A percentile compares a stretch with the other conserved stretches of the same genome.
Conservation (phyloP, 495 filamentous ascomycete genomes). For the Neurospora africana region DNA sequence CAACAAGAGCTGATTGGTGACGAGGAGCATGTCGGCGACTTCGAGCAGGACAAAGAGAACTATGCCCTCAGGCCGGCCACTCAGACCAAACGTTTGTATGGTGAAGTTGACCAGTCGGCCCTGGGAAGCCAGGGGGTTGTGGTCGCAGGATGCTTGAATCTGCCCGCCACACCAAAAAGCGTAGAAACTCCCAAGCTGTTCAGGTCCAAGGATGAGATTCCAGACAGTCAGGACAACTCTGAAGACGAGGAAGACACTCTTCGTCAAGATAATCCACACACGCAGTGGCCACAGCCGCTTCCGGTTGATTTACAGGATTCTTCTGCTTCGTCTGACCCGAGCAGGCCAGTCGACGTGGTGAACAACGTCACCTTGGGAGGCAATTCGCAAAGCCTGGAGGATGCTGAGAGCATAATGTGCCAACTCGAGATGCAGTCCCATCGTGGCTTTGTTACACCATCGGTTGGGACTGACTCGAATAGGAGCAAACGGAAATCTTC, state of each 20-base stretch:
- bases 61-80: slow-evolving; percentile 25
- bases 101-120: slow-evolving; percentile 65
- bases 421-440: slow-evolving; percentile 34
- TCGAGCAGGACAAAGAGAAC: slow-evolving; percentile 34
- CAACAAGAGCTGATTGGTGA: slow-evolving; percentile 37
- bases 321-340: slow-evolving; percentile 12
- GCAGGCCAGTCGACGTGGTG: slow-evolving; percentile 23
- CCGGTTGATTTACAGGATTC: slow-evolving; percentile 1
- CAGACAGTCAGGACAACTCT: slow-evolving; percentile 20
- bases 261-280: slow-evolving; percentile 10
- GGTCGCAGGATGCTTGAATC: slow-evolving; percentile 31
- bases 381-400: slow-evolving; percentile 34
- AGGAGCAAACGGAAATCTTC: slow-evolving; percentile 37
- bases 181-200: slow-evolving; percentile 24
- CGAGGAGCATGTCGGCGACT: slow-evolving; percentile 18
- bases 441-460: slow-evolving; percentile 10
- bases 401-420: slow-evolving; percentile 31
- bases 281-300: slow-evolving; percentile 9
- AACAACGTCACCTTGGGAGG: no score
- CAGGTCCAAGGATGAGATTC: slow-evolving; percentile 23
- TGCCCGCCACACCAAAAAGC: slow-evolving; percentile 26
- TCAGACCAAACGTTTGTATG: slow-evolving; percentile 54
- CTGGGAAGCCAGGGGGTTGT: slow-evolving; percentile 49
- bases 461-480: slow-evolving; percentile 16
- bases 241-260: slow-evolving; percentile 8